Percentiles rank a stretch among this genome's conserved stretches.
These are phyloP conservation scores for Nicotiana undulata DNA, from an alignment of 257 asterid species.

Conservation along the genomic window DNA sequence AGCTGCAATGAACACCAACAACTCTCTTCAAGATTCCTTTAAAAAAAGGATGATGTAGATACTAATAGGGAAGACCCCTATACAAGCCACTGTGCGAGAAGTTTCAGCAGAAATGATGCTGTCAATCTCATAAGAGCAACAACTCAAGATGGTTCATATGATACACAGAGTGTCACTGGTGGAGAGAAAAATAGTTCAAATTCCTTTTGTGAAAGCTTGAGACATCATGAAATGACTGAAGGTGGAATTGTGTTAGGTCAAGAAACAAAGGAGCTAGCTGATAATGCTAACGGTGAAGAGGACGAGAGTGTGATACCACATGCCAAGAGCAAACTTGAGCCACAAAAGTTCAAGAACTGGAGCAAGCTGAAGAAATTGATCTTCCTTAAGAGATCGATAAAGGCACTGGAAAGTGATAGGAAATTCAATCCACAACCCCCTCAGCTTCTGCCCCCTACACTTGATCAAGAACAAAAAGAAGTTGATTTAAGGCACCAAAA, in stretches of 20 bases:
- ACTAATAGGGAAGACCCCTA: neutral
- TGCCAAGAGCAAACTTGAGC: slow-evolving; percentile 13
- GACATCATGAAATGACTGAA: neutral
- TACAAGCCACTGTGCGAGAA: slow-evolving; percentile 13
- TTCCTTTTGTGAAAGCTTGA: neutral
- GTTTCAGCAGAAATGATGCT: slow-evolving; percentile 58
- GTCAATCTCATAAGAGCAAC: slow-evolving; percentile 73
- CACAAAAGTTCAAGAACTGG: slow-evolving; percentile 58
- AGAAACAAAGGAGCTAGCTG: neutral
- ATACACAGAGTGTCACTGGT: slow-evolving; percentile 34
- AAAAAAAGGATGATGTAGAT: slow-evolving; percentile 1
- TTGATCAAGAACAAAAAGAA: slow-evolving; percentile 35
- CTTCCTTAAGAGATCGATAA: slow-evolving; percentile 67
- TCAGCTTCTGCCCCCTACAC: slow-evolving; percentile 12
- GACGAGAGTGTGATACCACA: neutral
- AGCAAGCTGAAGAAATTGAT: slow-evolving; percentile 65
- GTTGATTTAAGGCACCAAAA: slow-evolving; percentile 33
- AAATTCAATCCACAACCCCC: slow-evolving; percentile 21
- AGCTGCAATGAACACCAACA: neutral
- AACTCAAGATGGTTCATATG: slow-evolving; percentile 41
- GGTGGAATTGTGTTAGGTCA: neutral
- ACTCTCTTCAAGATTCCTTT: neutral
- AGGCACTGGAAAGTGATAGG: slow-evolving; percentile 66
- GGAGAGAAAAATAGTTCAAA: slow-evolving; percentile 9
- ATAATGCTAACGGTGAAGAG: neutral